Conservation (phyloP, 2,329 filamentous ascomycete genomes). For the Fusarium fujikuroi region DNA sequence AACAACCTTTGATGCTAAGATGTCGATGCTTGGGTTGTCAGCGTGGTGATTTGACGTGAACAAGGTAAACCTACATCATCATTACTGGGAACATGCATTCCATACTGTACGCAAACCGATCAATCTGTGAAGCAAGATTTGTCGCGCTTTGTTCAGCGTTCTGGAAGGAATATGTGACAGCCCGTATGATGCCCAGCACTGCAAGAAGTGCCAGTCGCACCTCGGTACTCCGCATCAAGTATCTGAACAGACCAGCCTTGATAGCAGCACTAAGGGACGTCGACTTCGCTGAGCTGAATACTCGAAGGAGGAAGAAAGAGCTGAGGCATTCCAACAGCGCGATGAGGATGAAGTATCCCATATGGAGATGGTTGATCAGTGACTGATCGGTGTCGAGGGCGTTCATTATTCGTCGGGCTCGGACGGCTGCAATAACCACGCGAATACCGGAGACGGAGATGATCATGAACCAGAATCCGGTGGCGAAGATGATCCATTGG, state of each 20-base stretch:
- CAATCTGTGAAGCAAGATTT: constrained; percentile 51
- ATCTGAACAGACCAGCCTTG: constrained; percentile 51
- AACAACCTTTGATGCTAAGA: constrained; percentile 49
- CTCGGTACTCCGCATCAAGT: constrained; percentile 55
- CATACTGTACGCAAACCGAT: constrained; percentile 55
- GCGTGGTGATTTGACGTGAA: fast-evolving
- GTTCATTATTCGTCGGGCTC: constrained; percentile 47
- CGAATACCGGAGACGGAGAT: constrained; percentile 62
- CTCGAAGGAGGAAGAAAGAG: constrained; percentile 53
- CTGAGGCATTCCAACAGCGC: constrained; percentile 54
- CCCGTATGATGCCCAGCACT: constrained; percentile 52
- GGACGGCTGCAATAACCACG: constrained; percentile 49
- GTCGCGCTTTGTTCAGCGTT: constrained; percentile 51
- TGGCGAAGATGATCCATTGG: constrained; percentile 57
- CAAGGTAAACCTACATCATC: constrained; percentile 48
- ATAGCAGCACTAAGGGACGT: constrained; percentile 44
- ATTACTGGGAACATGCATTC: constrained; percentile 56
- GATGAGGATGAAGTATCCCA: constrained; percentile 55
- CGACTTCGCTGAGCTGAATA: constrained; percentile 49
- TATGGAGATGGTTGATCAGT: constrained; percentile 52
- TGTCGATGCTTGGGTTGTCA: constrained; percentile 45
- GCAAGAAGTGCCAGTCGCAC: constrained; percentile 53
- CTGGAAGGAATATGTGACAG: constrained; percentile 56
- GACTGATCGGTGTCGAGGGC: constrained; percentile 40
- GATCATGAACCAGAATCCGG: constrained; percentile 68